Evolutionary conservation across 306 rosid species (phyloP), one percentile per base, ranked within the genome.

Genomic region (Acacia confusa): DNA sequence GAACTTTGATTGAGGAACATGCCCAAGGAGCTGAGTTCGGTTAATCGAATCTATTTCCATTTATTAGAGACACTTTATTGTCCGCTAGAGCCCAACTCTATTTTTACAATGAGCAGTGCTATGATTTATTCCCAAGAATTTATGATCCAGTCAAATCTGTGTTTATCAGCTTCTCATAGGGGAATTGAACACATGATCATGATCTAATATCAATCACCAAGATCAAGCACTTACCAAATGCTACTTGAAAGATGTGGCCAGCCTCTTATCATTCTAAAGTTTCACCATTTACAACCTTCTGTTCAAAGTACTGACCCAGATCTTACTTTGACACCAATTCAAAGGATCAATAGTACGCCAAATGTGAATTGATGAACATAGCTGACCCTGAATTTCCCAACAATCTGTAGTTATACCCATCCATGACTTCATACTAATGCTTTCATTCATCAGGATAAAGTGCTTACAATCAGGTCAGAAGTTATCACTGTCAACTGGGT

Each of bases 1-100:
- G 19, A 76, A 25, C 50, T 82, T 45, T 34, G 47, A 52, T 55
- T 65, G 79, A n/a, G 14, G 84, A 34, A 8, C 41, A 14, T 34
- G 53, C 22, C 36, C 30, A 24, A 13, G 38, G 57, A 53, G 32
- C 38, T 71, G 24, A 47, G 24, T 47, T 72, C 58, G 19, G 24
- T n/a, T 45, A 9, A 27, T 47, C 25, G 0, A 45, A 8, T 47
- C 10, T 40, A n/a, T n/a, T 40, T 45, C 24, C 57, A 43, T 70
- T 13, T 13, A 22, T 22, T 44, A 16, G 75, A 44, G 24, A 25
- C 53, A 44, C 75, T 11, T 38, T n/a, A 3, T 40, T 69, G 52
- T 10, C 17, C 10, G 73, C 50, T 68, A 40, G 73, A 68, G 3
- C 47, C 24, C 30, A 12, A 40, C 50, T n/a, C 50, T 68, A n/a